phyloP scores from a whole-genome alignment of 805 yeast genomes.

The Ogataea corticis region DNA sequence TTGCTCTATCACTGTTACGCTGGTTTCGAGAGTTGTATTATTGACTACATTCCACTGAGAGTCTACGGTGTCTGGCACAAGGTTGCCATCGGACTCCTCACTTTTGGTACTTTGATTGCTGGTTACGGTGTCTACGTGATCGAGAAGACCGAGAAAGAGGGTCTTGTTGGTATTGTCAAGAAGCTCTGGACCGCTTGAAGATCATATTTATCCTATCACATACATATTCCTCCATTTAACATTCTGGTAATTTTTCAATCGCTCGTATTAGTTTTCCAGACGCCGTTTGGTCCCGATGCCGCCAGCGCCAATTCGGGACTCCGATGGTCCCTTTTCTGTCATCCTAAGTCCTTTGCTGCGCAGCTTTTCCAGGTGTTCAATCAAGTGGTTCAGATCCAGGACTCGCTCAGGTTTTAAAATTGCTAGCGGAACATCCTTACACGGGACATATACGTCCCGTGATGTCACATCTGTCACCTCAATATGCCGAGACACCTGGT shows the following conservation, averaged over 20 bases:
- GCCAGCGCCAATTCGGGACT: neutral
- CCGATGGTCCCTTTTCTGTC: neutral
- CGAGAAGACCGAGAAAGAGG: slow-evolving; percentile 66
- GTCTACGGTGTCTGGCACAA: slow-evolving; percentile 68
- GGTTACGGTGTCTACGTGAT: slow-evolving; percentile 71
- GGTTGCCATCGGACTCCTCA: slow-evolving; percentile 57
- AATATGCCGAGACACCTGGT: slow-evolving; percentile 13
- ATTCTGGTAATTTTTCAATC: neutral
- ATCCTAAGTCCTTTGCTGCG: slow-evolving; percentile 1
- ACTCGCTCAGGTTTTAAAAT: slow-evolving; percentile 1
- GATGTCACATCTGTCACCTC: slow-evolving; percentile 11
- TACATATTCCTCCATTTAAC: slow-evolving; percentile 3
- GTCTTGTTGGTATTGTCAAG: slow-evolving; percentile 48
- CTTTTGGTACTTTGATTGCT: slow-evolving; percentile 63
- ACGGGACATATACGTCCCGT: slow-evolving; percentile 21
- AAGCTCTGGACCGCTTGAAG: slow-evolving; percentile 35
- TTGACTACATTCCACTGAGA: slow-evolving; percentile 75
- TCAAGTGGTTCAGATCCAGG: slow-evolving; percentile 6
- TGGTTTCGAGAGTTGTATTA: slow-evolving; percentile 76
- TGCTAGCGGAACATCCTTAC: slow-evolving; percentile 19
- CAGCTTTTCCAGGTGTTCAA: slow-evolving; percentile 10
- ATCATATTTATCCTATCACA: neutral
- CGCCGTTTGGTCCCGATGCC: slow-evolving; percentile 8
- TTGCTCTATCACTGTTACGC: slow-evolving; percentile 64
- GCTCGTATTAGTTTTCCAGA: slow-evolving; percentile 5